Conservation (phyloP, 2,329 filamentous ascomycete species). For the Elsinoe necatrix region DNA sequence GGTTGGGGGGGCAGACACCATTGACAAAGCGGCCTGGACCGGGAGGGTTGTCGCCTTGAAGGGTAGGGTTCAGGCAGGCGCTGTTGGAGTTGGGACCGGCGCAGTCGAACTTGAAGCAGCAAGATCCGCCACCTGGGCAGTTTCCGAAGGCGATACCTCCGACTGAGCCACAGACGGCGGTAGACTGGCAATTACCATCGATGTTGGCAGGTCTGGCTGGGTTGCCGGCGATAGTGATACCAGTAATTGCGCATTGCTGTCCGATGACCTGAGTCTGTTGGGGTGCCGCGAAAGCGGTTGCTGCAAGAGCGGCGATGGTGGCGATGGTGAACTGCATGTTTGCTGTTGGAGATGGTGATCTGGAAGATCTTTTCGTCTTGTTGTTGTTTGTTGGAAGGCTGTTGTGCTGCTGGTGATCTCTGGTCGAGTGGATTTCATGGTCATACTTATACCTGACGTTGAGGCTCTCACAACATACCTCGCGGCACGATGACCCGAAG, state of each 20-base stretch:
- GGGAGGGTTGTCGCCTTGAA: slow-evolving; percentile 5
- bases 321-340: slow-evolving; percentile 15
- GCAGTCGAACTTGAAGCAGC: slow-evolving; percentile 15
- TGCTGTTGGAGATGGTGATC: background rate
- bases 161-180: background rate
- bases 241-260: slow-evolving; percentile 12
- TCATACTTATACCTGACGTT: background rate
- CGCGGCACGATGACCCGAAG: background rate
- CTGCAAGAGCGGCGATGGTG: slow-evolving; percentile 13
- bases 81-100: slow-evolving; percentile 16
- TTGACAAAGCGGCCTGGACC: slow-evolving; percentile 15
- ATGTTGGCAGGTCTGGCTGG: slow-evolving; percentile 13
- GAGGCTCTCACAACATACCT: background rate
- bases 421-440: background rate
- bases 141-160: slow-evolving; percentile 12
- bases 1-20: slow-evolving; percentile 9
- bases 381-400: slow-evolving; percentile 5
- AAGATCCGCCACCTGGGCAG: slow-evolving; percentile 12
- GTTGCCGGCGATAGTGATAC: slow-evolving; percentile 13
- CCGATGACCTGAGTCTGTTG: slow-evolving; percentile 1
- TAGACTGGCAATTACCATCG: slow-evolving; percentile 11
- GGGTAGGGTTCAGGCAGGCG: slow-evolving; percentile 14
- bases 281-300: slow-evolving; percentile 10
- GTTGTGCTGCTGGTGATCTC: background rate
- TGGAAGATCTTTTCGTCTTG: slow-evolving; percentile 7